These are phyloP conservation scores for Arabidopsis suecica DNA, from an alignment of 345 rosid species.

Conservation along the genomic window DNA sequence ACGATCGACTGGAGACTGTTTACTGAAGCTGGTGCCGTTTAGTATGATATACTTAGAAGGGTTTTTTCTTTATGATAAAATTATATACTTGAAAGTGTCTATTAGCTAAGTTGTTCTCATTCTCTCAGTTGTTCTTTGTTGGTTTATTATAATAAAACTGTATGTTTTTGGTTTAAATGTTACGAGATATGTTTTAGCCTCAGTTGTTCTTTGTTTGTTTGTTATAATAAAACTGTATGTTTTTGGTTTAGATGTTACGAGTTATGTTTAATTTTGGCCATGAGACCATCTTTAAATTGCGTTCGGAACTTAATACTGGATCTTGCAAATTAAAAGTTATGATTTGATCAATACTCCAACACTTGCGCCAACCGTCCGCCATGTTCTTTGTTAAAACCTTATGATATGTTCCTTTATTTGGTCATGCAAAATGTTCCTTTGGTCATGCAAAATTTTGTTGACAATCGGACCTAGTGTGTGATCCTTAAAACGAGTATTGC, in stretches of 20 bases:
- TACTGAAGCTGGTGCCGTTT: constrained; percentile 1
- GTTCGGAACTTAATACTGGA: not conserved
- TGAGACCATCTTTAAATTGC: not conserved
- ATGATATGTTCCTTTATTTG: not conserved
- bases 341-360: not conserved
- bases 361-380: not conserved
- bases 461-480: not conserved
- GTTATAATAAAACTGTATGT: not conserved
- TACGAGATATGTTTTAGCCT: not conserved
- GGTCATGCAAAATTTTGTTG: not conserved
- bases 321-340: not conserved
- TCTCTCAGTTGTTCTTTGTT: not conserved
- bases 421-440: not conserved
- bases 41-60: too few relatives aligned
- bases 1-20: not conserved
- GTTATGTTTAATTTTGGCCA: not conserved
- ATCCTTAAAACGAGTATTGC: too few relatives aligned
- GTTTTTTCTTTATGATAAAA: too few relatives aligned
- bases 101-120: not conserved
- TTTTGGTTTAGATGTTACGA: not conserved
- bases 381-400: not conserved
- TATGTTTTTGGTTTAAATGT: not conserved
- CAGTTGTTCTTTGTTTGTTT: not conserved
- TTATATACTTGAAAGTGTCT: not conserved
- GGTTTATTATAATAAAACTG: not conserved